These are phyloP conservation scores for Bassia scoparia DNA, from an alignment of 148 eudicot genomes.

Conservation along the genomic window DNA sequence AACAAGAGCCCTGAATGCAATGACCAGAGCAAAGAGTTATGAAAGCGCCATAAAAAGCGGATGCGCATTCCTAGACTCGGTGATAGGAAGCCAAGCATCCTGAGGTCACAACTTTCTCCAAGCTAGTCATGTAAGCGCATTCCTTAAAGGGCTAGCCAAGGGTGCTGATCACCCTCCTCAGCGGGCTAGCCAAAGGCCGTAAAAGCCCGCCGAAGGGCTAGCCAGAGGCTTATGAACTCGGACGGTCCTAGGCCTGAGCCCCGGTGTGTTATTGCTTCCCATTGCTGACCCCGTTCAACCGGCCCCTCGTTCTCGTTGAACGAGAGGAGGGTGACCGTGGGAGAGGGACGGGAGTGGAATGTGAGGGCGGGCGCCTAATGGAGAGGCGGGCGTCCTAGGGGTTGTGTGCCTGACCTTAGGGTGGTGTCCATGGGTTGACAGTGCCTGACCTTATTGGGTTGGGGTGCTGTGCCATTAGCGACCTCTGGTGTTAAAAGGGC, in stretches of 20 bases:
- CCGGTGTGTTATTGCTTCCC: conserved; percentile 18
- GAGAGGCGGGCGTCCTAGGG: conserved; percentile 14
- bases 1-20: conserved; percentile 74
- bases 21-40: conserved; percentile 70
- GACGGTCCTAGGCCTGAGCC: conserved; percentile 47
- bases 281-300: background rate
- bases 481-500: conserved; percentile 67
- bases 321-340: conserved; percentile 70
- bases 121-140: conserved; percentile 58
- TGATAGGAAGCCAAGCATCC: conserved; percentile 94
- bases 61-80: conserved; percentile 68
- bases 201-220: conserved; percentile 33
- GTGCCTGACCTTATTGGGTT: conserved; percentile 45
- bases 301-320: conserved; percentile 24
- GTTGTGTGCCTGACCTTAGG: conserved; percentile 28
- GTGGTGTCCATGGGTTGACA: conserved; percentile 29
- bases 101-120: conserved; percentile 50
- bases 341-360: conserved; percentile 75
- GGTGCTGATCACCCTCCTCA: conserved; percentile 49
- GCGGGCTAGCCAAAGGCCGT: conserved; percentile 35
- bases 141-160: conserved; percentile 62
- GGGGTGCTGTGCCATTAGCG: conserved; percentile 49
- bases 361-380: conserved; percentile 51
- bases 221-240: conserved; percentile 43
- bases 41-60: conserved; percentile 69